Conservation (phyloP, 352 stramenopile genomes). For the Phytophthora sansomeana region DNA sequence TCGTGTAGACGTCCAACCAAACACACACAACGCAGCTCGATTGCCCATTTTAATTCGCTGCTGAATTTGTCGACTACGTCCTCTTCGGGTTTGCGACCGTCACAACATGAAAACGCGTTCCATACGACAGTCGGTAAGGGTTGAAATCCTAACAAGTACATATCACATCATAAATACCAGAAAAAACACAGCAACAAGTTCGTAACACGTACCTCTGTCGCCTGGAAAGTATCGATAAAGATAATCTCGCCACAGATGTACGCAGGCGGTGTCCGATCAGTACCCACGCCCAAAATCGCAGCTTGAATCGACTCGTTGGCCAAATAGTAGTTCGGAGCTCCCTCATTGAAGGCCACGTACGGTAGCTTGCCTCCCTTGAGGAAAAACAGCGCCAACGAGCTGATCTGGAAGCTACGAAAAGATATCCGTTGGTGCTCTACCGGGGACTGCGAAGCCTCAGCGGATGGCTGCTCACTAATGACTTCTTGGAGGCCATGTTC, state of each 20-base stretch:
- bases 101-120: constrained; percentile 81
- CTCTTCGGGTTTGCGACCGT: constrained; percentile 80
- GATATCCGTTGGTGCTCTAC: constrained; percentile 76
- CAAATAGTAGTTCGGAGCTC: constrained; percentile 80
- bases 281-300: constrained; percentile 58
- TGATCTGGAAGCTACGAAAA: constrained; percentile 86
- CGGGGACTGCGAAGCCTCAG: constrained; percentile 19
- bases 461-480: constrained; percentile 19
- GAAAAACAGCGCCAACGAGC: constrained; percentile 82
- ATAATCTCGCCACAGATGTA: constrained; percentile 89
- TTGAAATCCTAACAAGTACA: constrained; percentile 75
- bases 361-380: constrained; percentile 75
- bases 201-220: constrained; percentile 61
- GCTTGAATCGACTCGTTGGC: constrained; percentile 84
- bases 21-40: constrained; percentile 5
- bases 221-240: constrained; percentile 87
- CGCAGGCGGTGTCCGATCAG: constrained; percentile 64
- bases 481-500: constrained; percentile 39
- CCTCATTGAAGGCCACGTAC: constrained; percentile 88
- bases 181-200: background rate
- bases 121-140: constrained; percentile 76
- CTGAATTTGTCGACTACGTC: constrained; percentile 44
- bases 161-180: constrained; percentile 8
- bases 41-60: constrained; percentile 22
- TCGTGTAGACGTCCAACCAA: constrained; percentile 11